These are phyloP conservation scores for Eucalyptus pauciflora DNA, from an alignment of 345 rosid genomes.

Conservation along the genomic window DNA sequence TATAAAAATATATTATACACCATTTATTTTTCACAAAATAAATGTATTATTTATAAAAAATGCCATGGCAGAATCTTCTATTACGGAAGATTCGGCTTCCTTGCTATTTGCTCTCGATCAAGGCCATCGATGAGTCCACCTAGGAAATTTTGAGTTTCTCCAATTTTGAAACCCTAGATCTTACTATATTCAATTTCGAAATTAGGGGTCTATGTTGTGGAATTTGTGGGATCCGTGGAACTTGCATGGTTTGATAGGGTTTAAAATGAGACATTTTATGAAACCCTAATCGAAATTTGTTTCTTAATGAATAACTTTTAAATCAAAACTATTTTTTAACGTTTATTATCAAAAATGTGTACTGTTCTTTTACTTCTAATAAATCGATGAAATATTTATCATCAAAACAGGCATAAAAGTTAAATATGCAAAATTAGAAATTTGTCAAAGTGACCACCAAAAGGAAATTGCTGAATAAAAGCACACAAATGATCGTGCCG, in stretches of 20 bases:
- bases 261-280: neutral
- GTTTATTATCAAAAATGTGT: too few species aligned
- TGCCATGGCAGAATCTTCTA: neutral
- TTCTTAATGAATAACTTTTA: neutral
- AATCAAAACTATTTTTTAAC: neutral
- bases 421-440: too few species aligned
- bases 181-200: neutral
- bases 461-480: too few species aligned
- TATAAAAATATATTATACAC: neutral
- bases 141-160: neutral
- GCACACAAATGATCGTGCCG: neutral
- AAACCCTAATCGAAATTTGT: neutral
- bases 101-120: neutral
- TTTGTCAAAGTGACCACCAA: neutral
- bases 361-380: too few species aligned
- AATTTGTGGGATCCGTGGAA: neutral
- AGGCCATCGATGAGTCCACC: neutral
- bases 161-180: neutral
- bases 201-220: neutral
- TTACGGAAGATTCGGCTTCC: neutral
- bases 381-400: too few species aligned
- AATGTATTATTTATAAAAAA: too few species aligned
- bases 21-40: neutral
- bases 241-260: neutral
- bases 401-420: neutral